phyloP scores from a whole-genome alignment of 2,329 filamentous ascomycete genomes.

The Penicillium sp. region DNA sequence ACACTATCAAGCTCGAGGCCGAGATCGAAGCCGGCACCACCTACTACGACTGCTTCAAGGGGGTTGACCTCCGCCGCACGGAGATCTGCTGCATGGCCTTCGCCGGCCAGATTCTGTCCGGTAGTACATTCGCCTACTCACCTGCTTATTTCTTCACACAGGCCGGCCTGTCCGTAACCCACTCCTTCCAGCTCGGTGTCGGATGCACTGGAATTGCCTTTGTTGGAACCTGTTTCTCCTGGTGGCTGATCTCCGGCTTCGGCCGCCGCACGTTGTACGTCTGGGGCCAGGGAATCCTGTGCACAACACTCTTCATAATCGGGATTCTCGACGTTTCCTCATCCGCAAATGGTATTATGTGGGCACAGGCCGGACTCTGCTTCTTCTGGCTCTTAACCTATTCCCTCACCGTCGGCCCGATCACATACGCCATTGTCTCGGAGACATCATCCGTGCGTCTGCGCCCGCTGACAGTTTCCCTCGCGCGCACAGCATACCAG shows the following conservation, averaged over 20 bases:
- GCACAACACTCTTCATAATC: conserved; percentile 23
- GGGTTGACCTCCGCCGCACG: conserved; percentile 32
- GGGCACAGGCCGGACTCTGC: conserved; percentile 36
- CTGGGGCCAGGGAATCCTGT: conserved; percentile 24
- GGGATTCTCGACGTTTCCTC: conserved; percentile 20
- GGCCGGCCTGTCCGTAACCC: conserved; percentile 29
- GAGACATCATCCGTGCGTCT: conserved; percentile 49
- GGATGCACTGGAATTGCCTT: conserved; percentile 48
- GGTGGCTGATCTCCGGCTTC: conserved; percentile 35
- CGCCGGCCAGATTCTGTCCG: conserved; percentile 32
- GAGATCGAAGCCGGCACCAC: conserved; percentile 24
- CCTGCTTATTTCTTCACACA: conserved; percentile 36
- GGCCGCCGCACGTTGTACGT: conserved; percentile 38
- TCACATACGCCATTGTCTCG: conserved; percentile 47
- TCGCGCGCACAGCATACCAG: conserved; percentile 47
- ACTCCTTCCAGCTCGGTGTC: conserved; percentile 33
- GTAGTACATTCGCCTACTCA: conserved; percentile 29
- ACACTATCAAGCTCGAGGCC: conserved; percentile 31
- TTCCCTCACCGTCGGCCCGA: conserved; percentile 48
- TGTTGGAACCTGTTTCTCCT: conserved; percentile 45
- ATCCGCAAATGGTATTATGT: conserved; percentile 20
- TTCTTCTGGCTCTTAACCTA: conserved; percentile 50
- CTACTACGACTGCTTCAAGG: conserved; percentile 28
- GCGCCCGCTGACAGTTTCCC: conserved; percentile 48
- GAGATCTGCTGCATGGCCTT: conserved; percentile 36